Percentiles rank a stretch among this genome's conserved stretches.
phyloP scores from a whole-genome alignment of 2,329 filamentous ascomycete genomes.

The Aspergillus piperis region DNA sequence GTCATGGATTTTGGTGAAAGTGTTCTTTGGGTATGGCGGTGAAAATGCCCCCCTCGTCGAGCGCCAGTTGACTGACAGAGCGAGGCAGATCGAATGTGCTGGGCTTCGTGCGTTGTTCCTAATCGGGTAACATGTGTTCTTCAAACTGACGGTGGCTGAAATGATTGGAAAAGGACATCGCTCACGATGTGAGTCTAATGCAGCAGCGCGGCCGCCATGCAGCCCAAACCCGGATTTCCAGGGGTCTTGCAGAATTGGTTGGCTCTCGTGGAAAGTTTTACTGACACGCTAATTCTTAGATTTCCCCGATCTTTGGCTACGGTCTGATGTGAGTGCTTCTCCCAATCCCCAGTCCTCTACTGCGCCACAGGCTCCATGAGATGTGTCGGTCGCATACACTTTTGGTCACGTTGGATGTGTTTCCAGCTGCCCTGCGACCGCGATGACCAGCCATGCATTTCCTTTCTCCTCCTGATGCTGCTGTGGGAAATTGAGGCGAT shows the following conservation, averaged over 20 bases:
- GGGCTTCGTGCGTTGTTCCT: constrained; percentile 56
- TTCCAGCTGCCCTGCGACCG: constrained; percentile 10
- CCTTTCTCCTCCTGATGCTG: not conserved
- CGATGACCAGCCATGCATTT: not conserved
- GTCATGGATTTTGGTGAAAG: constrained; percentile 62
- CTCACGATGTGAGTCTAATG: constrained; percentile 38
- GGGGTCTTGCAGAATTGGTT: constrained; percentile 37
- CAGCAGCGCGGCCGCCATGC: constrained; percentile 34
- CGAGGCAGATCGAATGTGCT: constrained; percentile 54
- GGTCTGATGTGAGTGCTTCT: constrained; percentile 39
- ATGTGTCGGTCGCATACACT: constrained; percentile 31
- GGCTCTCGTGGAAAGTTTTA: constrained; percentile 40
- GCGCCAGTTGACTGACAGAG: constrained; percentile 28
- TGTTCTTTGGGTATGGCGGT: constrained; percentile 59
- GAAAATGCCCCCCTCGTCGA: constrained; percentile 19
- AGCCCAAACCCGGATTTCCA: constrained; percentile 28
- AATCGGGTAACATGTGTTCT: constrained; percentile 18
- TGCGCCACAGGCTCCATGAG: constrained; percentile 26
- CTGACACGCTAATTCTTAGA: constrained; percentile 42
- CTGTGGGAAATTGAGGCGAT: not conserved
- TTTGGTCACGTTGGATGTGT: constrained; percentile 37
- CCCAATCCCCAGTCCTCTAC: constrained; percentile 12
- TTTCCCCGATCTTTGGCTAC: constrained; percentile 44
- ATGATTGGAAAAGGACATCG: constrained; percentile 44
- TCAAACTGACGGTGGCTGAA: constrained; percentile 41